Percentiles rank a stretch among this genome's conserved stretches.
Conservation (phyloP, 2,329 filamentous ascomycete species). For the Botrytis pseudocinerea region DNA sequence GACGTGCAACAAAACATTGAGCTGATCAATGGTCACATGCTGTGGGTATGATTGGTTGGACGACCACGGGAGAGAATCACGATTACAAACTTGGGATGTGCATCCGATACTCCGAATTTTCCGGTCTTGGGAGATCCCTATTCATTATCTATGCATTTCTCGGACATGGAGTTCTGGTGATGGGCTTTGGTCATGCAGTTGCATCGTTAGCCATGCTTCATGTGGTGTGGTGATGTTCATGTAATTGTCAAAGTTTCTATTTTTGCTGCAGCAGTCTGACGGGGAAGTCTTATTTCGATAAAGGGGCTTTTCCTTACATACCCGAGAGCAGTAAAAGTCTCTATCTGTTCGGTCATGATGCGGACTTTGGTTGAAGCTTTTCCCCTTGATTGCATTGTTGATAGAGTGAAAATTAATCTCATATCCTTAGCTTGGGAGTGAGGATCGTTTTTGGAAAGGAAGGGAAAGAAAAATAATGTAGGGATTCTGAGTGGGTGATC, state of each 20-base stretch:
- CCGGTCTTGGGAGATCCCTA: not conserved
- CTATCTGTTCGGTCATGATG: not conserved
- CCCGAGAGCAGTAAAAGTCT: not conserved
- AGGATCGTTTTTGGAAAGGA: not conserved
- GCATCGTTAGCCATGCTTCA: not conserved
- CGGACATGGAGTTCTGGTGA: not conserved
- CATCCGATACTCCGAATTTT: not conserved
- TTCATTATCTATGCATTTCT: not conserved
- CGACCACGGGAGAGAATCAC: not conserved
- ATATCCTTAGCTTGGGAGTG: not conserved
- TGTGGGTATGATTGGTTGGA: not conserved
- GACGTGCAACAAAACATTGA: not conserved
- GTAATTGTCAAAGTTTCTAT: not conserved
- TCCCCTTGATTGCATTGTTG: not conserved
- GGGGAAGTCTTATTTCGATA: not conserved
- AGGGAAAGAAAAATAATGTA: not conserved
- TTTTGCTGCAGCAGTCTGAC: not conserved
- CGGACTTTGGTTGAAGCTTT: not conserved
- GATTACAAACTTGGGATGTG: not conserved
- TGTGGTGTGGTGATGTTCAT: not conserved
- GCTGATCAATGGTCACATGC: not conserved
- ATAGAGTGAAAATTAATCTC: not conserved
- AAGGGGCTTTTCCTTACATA: not conserved
- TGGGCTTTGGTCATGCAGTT: not conserved
- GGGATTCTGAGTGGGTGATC: conserved; percentile 16